Evolutionary conservation across 352 stramenopile genomes (phyloP).

Genomic region (Sclerospora graminicola): DNA sequence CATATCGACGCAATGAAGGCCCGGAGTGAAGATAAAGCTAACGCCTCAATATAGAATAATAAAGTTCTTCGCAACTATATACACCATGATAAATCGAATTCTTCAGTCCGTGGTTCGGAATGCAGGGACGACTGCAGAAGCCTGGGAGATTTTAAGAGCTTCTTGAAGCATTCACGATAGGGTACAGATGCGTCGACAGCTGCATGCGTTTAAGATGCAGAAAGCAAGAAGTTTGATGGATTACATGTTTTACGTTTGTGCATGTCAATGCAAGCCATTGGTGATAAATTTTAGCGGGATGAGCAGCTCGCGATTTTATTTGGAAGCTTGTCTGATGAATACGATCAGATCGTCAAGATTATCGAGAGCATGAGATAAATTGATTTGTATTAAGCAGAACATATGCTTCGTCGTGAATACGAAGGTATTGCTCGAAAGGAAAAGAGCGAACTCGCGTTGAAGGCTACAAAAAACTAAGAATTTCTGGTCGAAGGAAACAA

Average conservation of each 20-base stretch:
- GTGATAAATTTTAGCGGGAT: background rate
- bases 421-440: too few species aligned
- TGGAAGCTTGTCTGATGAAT: background rate
- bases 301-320: background rate
- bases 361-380: background rate
- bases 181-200: too few species aligned
- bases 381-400: background rate
- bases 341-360: background rate
- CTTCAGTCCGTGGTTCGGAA: background rate
- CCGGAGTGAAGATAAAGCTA: background rate
- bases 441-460: too few species aligned
- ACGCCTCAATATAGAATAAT: background rate
- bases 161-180: background rate
- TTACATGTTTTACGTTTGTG: background rate
- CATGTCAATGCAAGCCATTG: too few species aligned
- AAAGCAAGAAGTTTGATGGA: background rate
- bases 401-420: too few species aligned
- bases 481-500: too few species aligned
- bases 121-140: background rate
- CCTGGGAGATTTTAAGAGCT: background rate
- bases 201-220: background rate
- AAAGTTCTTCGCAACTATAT: background rate
- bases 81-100: background rate
- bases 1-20: too few species aligned
- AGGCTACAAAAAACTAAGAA: too few species aligned